phyloP scores from a whole-genome alignment of 1,284 basidiomycete genomes.

The Naganishia sp. region DNA sequence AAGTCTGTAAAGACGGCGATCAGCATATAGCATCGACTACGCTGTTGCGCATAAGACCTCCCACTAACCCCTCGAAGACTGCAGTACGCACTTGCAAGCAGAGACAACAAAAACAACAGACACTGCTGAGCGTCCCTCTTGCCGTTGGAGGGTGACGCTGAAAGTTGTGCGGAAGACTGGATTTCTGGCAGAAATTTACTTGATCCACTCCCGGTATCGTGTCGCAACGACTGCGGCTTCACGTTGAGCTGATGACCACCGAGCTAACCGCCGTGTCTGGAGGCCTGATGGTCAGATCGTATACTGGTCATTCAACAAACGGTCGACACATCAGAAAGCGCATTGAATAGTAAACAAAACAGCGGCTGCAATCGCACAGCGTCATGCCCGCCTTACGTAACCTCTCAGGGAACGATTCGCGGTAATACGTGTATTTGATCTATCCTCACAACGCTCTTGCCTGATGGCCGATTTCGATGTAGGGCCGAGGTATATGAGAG shows the following conservation, averaged over 20 bases:
- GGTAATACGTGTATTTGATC: constrained; percentile 15
- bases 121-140: not conserved
- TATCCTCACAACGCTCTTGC: not conserved
- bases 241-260: too few species aligned
- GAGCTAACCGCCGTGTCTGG: too few species aligned
- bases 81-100: not conserved
- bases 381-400: not conserved
- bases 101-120: constrained; percentile 26
- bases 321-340: constrained; percentile 3
- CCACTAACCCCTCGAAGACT: too few species aligned
- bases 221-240: too few species aligned
- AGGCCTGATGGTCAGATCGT: not conserved
- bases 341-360: constrained; percentile 18
- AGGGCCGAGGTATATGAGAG: too few species aligned
- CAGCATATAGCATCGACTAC: not conserved
- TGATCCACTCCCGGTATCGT: too few species aligned
- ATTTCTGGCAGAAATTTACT: too few species aligned
- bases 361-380: not conserved
- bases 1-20: not conserved
- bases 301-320: not conserved
- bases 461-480: too few species aligned
- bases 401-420: not conserved
- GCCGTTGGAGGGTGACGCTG: too few species aligned
- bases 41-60: not conserved
- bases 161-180: too few species aligned